Conservation (phyloP, 306 rosid genomes). For the Castanopsis chinensis region DNA sequence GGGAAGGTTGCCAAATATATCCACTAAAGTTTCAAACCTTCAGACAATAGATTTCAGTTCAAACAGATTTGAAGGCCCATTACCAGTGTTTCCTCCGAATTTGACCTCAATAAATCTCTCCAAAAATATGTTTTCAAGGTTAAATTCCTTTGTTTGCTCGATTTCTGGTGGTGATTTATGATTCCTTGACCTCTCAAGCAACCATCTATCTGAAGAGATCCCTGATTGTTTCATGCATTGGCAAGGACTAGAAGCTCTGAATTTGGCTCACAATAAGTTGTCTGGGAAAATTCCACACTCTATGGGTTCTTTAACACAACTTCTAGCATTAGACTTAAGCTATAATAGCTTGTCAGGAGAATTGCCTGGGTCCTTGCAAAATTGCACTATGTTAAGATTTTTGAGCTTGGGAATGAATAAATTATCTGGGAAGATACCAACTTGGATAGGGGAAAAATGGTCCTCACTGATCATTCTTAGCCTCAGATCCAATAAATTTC, state of each 20-base stretch:
- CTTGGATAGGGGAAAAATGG: conserved; percentile 18
- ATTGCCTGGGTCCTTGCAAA: conserved; percentile 20
- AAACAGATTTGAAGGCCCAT: conserved; percentile 15
- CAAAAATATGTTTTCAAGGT: conserved; percentile 12
- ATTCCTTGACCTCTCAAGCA: conserved; percentile 20
- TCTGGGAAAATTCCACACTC: conserved; percentile 13
- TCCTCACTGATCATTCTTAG: background rate
- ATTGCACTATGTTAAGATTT: conserved; percentile 15
- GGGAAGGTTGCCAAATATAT: conserved; percentile 17
- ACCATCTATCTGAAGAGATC: background rate
- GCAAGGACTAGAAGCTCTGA: background rate
- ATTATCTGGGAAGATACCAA: conserved; percentile 27
- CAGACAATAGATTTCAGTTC: conserved; percentile 5
- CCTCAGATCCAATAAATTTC: conserved; percentile 3
- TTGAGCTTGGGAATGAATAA: conserved; percentile 12
- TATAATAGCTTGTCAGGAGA: conserved; percentile 15
- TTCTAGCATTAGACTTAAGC: background rate
- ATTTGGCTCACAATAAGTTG: conserved; percentile 15
- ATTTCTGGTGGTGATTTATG: background rate
- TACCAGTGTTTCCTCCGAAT: conserved; percentile 8
- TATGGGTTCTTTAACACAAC: background rate
- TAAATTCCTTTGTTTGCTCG: background rate
- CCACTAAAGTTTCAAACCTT: background rate
- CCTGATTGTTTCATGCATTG: conserved; percentile 20
- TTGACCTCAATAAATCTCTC: background rate